A percentile compares a stretch with the other conserved stretches of the same genome.
Evolutionary conservation across 257 asterid species (phyloP).

Genomic region (Asclepias syriaca): DNA sequence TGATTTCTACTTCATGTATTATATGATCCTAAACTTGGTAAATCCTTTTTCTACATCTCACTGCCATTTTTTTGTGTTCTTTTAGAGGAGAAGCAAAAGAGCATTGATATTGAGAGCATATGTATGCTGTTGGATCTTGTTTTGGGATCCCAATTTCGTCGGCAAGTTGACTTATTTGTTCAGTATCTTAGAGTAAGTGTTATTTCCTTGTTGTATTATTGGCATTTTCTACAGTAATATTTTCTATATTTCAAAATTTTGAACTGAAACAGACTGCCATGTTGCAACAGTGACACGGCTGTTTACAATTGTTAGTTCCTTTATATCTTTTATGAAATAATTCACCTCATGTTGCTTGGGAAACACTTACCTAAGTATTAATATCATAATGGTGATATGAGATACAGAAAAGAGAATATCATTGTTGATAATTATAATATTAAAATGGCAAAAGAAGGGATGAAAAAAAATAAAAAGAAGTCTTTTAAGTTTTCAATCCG

Average conservation of each 20-base stretch:
- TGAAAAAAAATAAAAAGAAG: too few species aligned
- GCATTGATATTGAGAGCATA: slow-evolving; percentile 76
- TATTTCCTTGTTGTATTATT: neutral
- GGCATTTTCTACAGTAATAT: neutral
- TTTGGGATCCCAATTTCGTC: slow-evolving; percentile 47
- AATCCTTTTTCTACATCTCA: slow-evolving; percentile 9
- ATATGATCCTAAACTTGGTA: neutral
- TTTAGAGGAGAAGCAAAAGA: slow-evolving; percentile 84
- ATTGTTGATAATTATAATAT: neutral
- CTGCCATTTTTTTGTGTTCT: slow-evolving; percentile 4
- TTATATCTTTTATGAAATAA: neutral
- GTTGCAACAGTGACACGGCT: neutral
- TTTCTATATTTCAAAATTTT: neutral
- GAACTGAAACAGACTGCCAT: neutral
- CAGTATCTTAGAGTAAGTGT: slow-evolving; percentile 60
- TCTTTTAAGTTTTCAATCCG: neutral
- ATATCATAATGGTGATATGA: neutral
- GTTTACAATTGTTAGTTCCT: neutral
- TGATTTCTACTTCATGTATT: neutral
- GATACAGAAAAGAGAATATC: neutral
- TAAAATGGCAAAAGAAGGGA: neutral
- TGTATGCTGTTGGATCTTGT: slow-evolving; percentile 68
- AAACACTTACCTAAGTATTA: neutral
- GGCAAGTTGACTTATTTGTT: slow-evolving; percentile 55
- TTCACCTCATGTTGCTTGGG: neutral